These are phyloP conservation scores for Didymella arachidicola DNA, from an alignment of 2,329 filamentous ascomycete species.

Conservation along the genomic window DNA sequence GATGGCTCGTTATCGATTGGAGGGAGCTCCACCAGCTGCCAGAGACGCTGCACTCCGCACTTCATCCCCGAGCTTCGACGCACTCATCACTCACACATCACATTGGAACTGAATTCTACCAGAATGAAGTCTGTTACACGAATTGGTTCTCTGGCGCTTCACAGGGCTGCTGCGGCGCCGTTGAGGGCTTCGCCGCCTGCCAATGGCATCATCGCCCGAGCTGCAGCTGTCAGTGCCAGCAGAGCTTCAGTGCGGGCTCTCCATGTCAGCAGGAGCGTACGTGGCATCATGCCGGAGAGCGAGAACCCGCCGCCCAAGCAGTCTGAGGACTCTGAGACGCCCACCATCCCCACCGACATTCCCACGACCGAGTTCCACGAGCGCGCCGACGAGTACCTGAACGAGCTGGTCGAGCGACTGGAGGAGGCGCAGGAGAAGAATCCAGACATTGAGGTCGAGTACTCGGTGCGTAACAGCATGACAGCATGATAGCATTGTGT, in stretches of 20 bases:
- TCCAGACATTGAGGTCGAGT: slow-evolving; percentile 87
- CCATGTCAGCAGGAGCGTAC: slow-evolving; percentile 34
- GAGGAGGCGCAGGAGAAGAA: slow-evolving; percentile 77
- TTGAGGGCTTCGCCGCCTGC: slow-evolving; percentile 31
- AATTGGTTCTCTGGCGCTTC: slow-evolving; percentile 30
- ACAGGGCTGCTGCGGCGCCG: slow-evolving; percentile 33
- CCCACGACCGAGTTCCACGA: slow-evolving; percentile 77
- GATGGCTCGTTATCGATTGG: slow-evolving; percentile 19
- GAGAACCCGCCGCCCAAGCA: slow-evolving; percentile 51
- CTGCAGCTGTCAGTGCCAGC: slow-evolving; percentile 18
- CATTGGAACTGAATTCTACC: slow-evolving; percentile 1
- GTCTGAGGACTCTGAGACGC: slow-evolving; percentile 45
- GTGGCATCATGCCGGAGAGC: slow-evolving; percentile 56
- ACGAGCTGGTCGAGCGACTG: slow-evolving; percentile 64
- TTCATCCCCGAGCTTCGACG: slow-evolving; percentile 8
- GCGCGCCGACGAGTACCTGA: slow-evolving; percentile 77
- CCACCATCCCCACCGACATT: slow-evolving; percentile 68
- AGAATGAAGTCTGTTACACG: slow-evolving; percentile 39
- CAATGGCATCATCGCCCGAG: slow-evolving; percentile 40
- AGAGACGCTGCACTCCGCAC: slow-evolving; percentile 9
- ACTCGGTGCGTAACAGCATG: slow-evolving; percentile 65
- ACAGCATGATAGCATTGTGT: not conserved
- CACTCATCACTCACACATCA: slow-evolving; percentile 8
- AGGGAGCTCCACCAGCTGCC: slow-evolving; percentile 20
- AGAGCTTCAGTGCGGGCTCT: slow-evolving; percentile 31